A percentile compares a stretch with the other conserved stretches of the same genome.
Conservation (phyloP, 2,329 filamentous ascomycete species). For the Penicillium sp. region DNA sequence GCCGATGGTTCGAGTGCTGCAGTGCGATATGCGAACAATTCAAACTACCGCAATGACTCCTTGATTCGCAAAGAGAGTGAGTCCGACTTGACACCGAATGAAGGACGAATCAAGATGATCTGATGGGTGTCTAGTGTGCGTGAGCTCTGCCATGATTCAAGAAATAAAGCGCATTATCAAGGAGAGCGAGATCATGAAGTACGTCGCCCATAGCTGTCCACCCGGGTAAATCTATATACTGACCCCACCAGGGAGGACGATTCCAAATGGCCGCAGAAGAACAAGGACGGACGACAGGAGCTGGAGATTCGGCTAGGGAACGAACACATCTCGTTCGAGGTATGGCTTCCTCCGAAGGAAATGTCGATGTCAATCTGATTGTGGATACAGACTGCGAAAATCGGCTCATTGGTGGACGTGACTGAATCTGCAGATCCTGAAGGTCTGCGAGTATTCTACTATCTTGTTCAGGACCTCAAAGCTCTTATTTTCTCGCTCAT, state of each 20-base stretch:
- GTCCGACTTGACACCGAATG: constrained; percentile 36
- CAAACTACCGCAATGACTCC: constrained; percentile 97
- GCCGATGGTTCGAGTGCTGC: constrained; percentile 90
- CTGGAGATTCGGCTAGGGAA: constrained; percentile 88
- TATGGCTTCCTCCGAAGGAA: constrained; percentile 32
- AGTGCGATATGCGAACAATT: constrained; percentile 97
- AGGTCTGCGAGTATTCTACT: constrained; percentile 95
- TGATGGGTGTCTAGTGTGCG: constrained; percentile 72
- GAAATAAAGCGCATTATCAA: constrained; percentile 98
- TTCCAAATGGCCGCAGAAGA: constrained; percentile 97
- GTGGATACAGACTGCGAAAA: constrained; percentile 76
- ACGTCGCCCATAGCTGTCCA: constrained; percentile 28
- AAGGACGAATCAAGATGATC: neutral
- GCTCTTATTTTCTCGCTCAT: constrained; percentile 95
- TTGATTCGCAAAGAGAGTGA: constrained; percentile 98
- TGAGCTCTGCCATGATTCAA: constrained; percentile 80
- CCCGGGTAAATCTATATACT: constrained; percentile 17
- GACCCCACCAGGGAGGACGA: constrained; percentile 73
- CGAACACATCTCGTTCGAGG: constrained; percentile 97
- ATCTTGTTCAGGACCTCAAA: constrained; percentile 94
- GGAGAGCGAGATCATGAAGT: constrained; percentile 96
- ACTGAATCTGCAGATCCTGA: constrained; percentile 94
- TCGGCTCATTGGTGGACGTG: constrained; percentile 92
- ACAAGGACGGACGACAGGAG: constrained; percentile 96
- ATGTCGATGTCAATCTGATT: constrained; percentile 1